Base-by-base conservation (phyloP, 2,329 filamentous ascomycete species). In the Thielaviopsis populi region DNA sequence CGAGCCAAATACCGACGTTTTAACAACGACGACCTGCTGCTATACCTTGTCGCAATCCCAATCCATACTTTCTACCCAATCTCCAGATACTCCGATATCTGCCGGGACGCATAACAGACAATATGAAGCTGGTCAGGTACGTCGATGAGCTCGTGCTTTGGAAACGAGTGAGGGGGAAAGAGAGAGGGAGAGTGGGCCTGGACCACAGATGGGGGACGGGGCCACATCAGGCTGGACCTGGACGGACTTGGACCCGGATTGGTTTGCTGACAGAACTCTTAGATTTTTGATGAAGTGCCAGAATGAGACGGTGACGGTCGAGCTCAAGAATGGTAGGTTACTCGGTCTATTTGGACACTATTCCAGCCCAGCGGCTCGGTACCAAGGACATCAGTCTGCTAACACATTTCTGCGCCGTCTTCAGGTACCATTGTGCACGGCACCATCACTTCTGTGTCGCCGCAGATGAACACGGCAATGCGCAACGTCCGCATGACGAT, bases 231-330 rank as follows among this genome's bases (percentile, higher is more conserved):
- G 7, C 43, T n/a, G 40, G 8, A 11, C 48, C 24, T 53, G 27
- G 4, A n/a, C 1, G 4, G 3, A 8, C 42, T 19, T 56, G 27
- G 7, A 15, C 2, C n/a, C 8, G 53, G 37, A 56, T 30, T 56
- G 53, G 17, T 17, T 27, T 43, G 40, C 59, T 43, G 61, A 53
- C 41, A 8, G 33, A 8, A 10, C 13, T 40, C 19, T 19, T 75
- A 97, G 94, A 75, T 99, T 99, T 76, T 81, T 99, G 70, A 97
- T 97, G 92, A 99, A 99, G 81, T 97, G 92, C 77, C 86, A 89
- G 76, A 97, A 96, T 76, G 94, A 99, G 80, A 96, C 94, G 71
- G 94, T 97, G 71, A 97, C 92, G 54, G 89, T 99, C 75, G 94
- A 99, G 77, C 81, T 99, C 70, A 99, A 99, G 77, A 97, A 97